Percentiles rank a stretch among this genome's conserved stretches.
These are phyloP conservation scores for Periconia digitata DNA, from an alignment of 2,329 filamentous ascomycete species.

Conservation along the genomic window DNA sequence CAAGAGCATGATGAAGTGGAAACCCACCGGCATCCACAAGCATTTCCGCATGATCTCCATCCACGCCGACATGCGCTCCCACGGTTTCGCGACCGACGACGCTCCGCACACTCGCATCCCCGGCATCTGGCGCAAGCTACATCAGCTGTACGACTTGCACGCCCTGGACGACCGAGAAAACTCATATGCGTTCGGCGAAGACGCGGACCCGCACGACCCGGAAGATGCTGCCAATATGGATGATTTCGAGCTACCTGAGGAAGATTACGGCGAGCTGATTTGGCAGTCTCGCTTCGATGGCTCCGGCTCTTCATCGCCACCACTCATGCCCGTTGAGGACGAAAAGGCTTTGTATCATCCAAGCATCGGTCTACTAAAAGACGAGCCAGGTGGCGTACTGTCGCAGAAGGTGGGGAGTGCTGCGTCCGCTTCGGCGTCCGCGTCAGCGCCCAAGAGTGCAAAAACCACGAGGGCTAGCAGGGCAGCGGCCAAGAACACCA, in stretches of 20 bases:
- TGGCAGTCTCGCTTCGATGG: constrained; percentile 45
- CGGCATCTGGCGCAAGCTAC: constrained; percentile 88
- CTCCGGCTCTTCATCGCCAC: constrained; percentile 32
- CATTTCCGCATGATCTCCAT: constrained; percentile 56
- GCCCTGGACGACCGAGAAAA: constrained; percentile 82
- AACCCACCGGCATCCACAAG: constrained; percentile 74
- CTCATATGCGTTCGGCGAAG: constrained; percentile 56
- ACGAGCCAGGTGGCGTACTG: constrained; percentile 27
- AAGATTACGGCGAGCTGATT: constrained; percentile 47
- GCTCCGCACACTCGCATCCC: constrained; percentile 82
- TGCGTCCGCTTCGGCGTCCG: constrained; percentile 29
- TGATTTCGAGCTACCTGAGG: constrained; percentile 48
- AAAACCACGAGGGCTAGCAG: constrained; percentile 32
- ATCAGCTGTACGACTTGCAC: constrained; percentile 80
- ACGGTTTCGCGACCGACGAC: constrained; percentile 69
- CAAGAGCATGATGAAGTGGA: constrained; percentile 91
- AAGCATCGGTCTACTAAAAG: constrained; percentile 36
- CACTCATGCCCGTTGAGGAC: constrained; percentile 31
- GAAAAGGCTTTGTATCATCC: constrained; percentile 36
- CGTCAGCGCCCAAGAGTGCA: constrained; percentile 30
- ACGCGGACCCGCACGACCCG: constrained; percentile 54
- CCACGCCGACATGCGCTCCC: constrained; percentile 38
- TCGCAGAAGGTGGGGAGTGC: constrained; percentile 33
- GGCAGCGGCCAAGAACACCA: constrained; percentile 23
- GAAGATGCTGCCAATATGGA: constrained; percentile 33